Base-by-base conservation (phyloP, 768 basidiomycete genomes). In the Pisolithus marmoratus region DNA sequence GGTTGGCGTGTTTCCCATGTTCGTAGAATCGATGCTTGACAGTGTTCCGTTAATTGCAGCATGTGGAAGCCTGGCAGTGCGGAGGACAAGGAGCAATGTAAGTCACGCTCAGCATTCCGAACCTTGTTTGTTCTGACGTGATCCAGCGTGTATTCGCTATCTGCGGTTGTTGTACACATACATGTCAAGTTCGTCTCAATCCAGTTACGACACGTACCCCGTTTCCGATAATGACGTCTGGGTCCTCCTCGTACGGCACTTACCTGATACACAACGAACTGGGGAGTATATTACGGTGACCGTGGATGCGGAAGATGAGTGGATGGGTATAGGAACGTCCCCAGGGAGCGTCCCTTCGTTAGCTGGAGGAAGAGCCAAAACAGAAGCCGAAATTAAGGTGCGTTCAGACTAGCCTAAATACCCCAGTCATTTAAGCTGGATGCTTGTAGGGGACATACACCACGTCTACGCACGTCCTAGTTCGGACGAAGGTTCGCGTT, bases 201-300 rank as follows among this genome's bases (percentile, higher is more conserved):
- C 34, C 3, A 12, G 29, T 17, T 11, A 22, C 46, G 26, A 27
- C 24, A 48, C 29, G 20, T 29, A 19, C 19, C 23, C 34, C 15
- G 54, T 60, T 20, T 54, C 34, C 24, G 62, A 59, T 17, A 59
- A 73, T 26, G 84, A 90, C 41, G 73, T 96, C 6, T 95, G 87
- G 90, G 60, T 94, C 8, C 76, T 94, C 2, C 75, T 97, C 2
- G 86, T 85, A 0, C 80, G 91, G 26, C 94, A 98, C 64, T 64
- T 87, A 8, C 64, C 66, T 1, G 73, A 84, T 55, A 85, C 81
- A n/a, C 75, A 70, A 43, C 73, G 78, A 38, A 75, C 71, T 5
- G 70, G 76, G 1, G 85, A 90, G 54, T 94, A 83, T 62, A 83
- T 90, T 45, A 80, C 88, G 7, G 61, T 94, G 22, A 63, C 56